Base-by-base conservation (phyloP, 2,329 filamentous ascomycete genomes). In the Tolypocladium tropicale region DNA sequence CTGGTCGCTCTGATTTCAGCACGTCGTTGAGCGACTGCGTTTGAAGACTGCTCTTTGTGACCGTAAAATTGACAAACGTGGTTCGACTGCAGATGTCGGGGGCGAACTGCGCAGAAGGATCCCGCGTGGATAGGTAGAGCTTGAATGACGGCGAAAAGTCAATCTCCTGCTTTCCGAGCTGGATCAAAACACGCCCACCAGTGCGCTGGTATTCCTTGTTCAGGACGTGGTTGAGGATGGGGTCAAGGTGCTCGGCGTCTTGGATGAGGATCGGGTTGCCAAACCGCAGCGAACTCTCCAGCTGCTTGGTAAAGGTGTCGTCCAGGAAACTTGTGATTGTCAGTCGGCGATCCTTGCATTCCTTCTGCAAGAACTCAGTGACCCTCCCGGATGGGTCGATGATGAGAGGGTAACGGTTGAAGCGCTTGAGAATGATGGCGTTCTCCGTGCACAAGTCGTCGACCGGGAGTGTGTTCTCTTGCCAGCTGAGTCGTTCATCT, bases 141-240 rank as follows among this genome's bases (percentile, higher is more conserved):
- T 88, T 94, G 80, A 99, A 99, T 0, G 92, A 85, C 1, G 94
- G 93, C 53, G 94, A 99, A 74, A 99, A 99, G 72, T 99, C 94
- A 62, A 99, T 99, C 74, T 99, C 92, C 72, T 99, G 95, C 73
- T 94, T 96, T 66, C 94, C 94, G 43, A 99, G 88, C 72, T 99
- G 94, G 61, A 99, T 99, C 54, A 99, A 84, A 50, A 97, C 93
- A 81, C 94, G 93, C 25, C 94, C 94, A 63, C 94, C 94, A 32
- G 95, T 99, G 76, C 92, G 95, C 73, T 99, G 95, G 72, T 99
- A 99, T 69, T 99, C 94, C 72, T 99, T 99, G 77, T 99, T 99
- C 72, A 99, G 84, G 56, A 99, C 93, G 65, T 99, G 94, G 68
- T 97, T 99, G 65, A 99, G 85, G 58, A 99, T 92, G 0, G 95